Percentiles rank a stretch among this genome's conserved stretches.
Evolutionary conservation across 805 yeast species (phyloP).

Genomic region (Wickerhamomyces xylosicus): DNA sequence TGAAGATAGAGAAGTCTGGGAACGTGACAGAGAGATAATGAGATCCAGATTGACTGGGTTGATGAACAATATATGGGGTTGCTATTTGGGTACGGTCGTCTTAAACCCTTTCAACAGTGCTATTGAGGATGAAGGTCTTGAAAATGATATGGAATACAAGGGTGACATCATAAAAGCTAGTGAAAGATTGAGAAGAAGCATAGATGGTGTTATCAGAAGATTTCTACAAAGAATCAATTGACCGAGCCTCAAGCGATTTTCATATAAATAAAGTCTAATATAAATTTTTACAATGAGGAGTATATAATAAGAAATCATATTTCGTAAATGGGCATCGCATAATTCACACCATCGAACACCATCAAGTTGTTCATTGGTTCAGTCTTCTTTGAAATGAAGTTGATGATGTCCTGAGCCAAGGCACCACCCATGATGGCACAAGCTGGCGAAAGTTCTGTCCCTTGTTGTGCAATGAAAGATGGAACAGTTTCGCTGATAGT

Average conservation of each 20-base stretch:
- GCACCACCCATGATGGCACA: conserved; percentile 88
- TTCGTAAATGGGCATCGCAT: conserved; percentile 70
- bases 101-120: conserved; percentile 38
- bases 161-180: no score
- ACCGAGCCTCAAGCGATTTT: no score
- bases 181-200: neutral
- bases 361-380: conserved; percentile 76
- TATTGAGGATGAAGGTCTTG: no score
- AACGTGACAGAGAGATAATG: no score
- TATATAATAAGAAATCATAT: conserved; percentile 27
- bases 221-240: neutral
- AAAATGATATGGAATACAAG: no score
- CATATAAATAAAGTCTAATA: neutral
- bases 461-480: conserved; percentile 33
- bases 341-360: conserved; percentile 60
- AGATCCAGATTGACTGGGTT: conserved; percentile 17
- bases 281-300: no score
- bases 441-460: conserved; percentile 68
- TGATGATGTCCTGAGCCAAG: conserved; percentile 83
- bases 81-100: conserved; percentile 13
- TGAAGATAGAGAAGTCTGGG: no score
- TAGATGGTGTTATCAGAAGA: neutral
- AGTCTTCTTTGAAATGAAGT: conserved; percentile 64
- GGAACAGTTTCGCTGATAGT: conserved; percentile 24
- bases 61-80: no score